Evolutionary conservation across 352 stramenopile genomes (phyloP), one percentile per base, ranked within the genome.

Genomic region (Globisporangium abappressorium): DNA sequence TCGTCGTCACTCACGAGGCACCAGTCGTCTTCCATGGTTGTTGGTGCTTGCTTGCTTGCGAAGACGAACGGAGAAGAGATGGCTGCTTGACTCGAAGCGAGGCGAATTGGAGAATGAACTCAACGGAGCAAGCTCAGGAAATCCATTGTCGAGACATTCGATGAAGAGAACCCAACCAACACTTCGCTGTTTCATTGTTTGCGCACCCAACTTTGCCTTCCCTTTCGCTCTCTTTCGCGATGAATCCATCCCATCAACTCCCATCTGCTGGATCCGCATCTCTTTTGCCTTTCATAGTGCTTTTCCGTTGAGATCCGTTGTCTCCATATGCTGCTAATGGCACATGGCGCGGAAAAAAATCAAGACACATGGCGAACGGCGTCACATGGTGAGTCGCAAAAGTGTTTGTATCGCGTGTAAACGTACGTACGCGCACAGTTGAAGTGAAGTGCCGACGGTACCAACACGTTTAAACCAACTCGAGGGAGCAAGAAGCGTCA

Each of bases 11-110:
- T 84, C 53, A 91, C 57, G 64, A 82, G 59, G 33, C 81, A 87
- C 82, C 82, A 91, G 30, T 87, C 83, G 57, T 91, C 81, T 51
- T 82, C 73, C 70, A 75, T 81, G 12, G 51, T 58, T 1, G 33
- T 58, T 55, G 34, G 3, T 51, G 14, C 6, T 11, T 30, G 14
- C 6, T 11, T 30, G 34, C 12, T 18, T 56, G 8, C 14, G 41
- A 7, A 30, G 22, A n/a, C 3, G 28, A 53, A 30, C 24, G 28
- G 6, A 15, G 53, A 28, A 20, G 18, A n/a, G 24, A 38, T 34
- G 8, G 36, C 5, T 24, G 24, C 11, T 62, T 58, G 64, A 18
- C 18, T n/a, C 22, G 49, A 3, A 12, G 46, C 5, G 34, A 53
- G 15, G 55, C 18, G 5, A 56, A 62, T 41, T 18, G 47, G 33